Evolutionary conservation across 2,329 filamentous ascomycete genomes (phyloP), one percentile per base, ranked within the genome.

Genomic region (Xylaria sp.): DNA sequence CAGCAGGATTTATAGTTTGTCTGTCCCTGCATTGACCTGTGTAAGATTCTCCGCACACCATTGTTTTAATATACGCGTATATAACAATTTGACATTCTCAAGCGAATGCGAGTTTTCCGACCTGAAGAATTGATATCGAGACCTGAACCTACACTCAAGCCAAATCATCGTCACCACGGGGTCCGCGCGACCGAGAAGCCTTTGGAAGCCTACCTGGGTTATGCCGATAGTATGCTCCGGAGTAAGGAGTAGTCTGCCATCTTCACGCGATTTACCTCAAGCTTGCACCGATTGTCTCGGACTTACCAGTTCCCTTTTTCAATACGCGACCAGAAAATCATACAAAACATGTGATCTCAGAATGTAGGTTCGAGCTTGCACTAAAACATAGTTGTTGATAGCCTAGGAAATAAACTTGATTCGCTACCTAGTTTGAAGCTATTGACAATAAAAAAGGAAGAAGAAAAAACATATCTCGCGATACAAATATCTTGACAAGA

Each of bases 401-500:
- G 36, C 7, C 36, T 38, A 44, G 39, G 44, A 47, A 6, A 45
- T 4, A 20, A n/a, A n/a, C n/a, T n/a, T n/a, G n/a, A n/a, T n/a
- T n/a, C n/a, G n/a, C n/a, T n/a, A n/a, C n/a, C n/a, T n/a, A n/a
- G n/a, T n/a, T n/a, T n/a, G n/a, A n/a, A n/a, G n/a, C 5, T 20
- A 22, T 20, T 2, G 13, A 22, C 1, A 7, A 15, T 11, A 15
- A 38, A 54, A 47, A 55, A 20, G 29, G 27, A 20, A 38, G 1
- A 6, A 6, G 15, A 31, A 49, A 42, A 22, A 33, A 39, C 31
- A 13, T 10, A 25, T 22, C 39, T 39, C 13, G 22, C 38, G 7
- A 11, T 39, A 25, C n/a, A 44, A 27, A 39, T 49, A 1, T 2
- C 2, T 25, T 70, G 68, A 70, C 68, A 70, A 77, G 73, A 77